Percentiles rank a stretch among this genome's conserved stretches.
Evolutionary conservation across 495 filamentous ascomycete species (phyloP).

Genomic region (Barbatosphaeria neglecta): DNA sequence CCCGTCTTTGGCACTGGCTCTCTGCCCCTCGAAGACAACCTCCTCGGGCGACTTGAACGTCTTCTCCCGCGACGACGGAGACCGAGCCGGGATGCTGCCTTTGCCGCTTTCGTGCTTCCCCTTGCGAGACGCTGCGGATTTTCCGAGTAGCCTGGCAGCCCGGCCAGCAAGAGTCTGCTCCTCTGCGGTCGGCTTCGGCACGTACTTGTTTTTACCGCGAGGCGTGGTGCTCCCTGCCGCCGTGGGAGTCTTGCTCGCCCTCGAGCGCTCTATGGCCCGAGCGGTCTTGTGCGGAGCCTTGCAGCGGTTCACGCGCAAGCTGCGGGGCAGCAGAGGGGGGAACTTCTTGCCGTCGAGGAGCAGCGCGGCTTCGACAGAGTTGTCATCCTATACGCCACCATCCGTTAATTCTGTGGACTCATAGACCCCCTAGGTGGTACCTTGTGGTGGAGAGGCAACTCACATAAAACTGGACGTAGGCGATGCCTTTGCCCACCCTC

Average conservation of each 20-base stretch:
- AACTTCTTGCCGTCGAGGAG: conserved; percentile 82
- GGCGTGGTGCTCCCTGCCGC: conserved; percentile 2
- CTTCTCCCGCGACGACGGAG: not conserved
- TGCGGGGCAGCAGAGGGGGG: conserved; percentile 80
- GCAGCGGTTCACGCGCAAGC: conserved; percentile 75
- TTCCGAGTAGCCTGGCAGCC: conserved; percentile 70
- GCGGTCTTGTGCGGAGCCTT: conserved; percentile 64
- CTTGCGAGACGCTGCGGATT: conserved; percentile 54
- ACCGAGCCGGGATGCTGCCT: conserved; percentile 10
- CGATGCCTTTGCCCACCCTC: conserved; percentile 91
- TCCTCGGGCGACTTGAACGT: conserved; percentile 46
- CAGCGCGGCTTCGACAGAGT: conserved; percentile 78
- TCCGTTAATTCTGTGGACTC: too few species aligned
- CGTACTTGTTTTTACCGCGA: conserved; percentile 30
- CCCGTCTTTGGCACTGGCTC: conserved; percentile 58
- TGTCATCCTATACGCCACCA: conserved; percentile 51
- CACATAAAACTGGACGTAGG: conserved; percentile 88
- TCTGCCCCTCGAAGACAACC: conserved; percentile 81
- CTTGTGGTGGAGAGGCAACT: conserved; percentile 4
- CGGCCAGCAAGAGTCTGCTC: conserved; percentile 66
- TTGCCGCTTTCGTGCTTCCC: conserved; percentile 16
- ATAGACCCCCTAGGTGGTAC: not conserved
- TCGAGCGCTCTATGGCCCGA: conserved; percentile 26
- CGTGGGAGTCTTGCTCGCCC: conserved; percentile 1
- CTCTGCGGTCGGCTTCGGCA: conserved; percentile 52